These are phyloP conservation scores for Astragalus membranaceus DNA, from an alignment of 306 rosid genomes.

Conservation along the genomic window DNA sequence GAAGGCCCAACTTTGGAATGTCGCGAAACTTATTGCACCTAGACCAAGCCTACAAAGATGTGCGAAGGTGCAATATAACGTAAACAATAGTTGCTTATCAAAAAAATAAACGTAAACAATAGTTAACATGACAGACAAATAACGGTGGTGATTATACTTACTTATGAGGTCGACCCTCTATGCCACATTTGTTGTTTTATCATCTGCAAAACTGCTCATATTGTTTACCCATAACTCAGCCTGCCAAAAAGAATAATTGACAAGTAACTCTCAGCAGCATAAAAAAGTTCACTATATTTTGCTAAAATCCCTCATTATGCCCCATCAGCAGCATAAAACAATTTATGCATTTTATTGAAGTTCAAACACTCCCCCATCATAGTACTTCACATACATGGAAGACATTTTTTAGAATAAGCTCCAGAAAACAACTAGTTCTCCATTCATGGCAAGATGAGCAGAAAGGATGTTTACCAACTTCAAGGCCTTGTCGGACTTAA, in stretches of 20 bases:
- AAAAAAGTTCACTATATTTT: background rate
- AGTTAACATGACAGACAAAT: background rate
- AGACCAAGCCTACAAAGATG: slow-evolving; percentile 64
- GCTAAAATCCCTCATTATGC: background rate
- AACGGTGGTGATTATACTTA: slow-evolving; percentile 18
- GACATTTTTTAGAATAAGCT: background rate
- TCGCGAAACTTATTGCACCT: slow-evolving; percentile 68
- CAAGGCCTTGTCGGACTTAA: slow-evolving; percentile 60
- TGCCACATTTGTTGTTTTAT: slow-evolving; percentile 30
- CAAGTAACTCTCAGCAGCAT: background rate
- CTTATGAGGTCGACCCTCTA: slow-evolving; percentile 53
- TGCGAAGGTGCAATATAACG: background rate
- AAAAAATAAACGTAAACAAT: too few species aligned
- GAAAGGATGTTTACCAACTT: slow-evolving; percentile 52
- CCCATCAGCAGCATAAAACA: background rate
- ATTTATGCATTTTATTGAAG: background rate
- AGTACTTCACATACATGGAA: background rate
- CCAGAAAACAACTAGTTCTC: background rate
- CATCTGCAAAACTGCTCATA: slow-evolving; percentile 50
- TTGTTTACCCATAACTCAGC: slow-evolving; percentile 71
- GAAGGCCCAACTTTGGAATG: slow-evolving; percentile 45
- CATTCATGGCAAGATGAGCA: background rate
- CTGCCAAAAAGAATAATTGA: slow-evolving; percentile 35
- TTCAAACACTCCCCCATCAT: background rate
- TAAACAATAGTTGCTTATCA: too few species aligned